These are phyloP conservation scores for Talaromyces proteolyticus DNA, from an alignment of 495 filamentous ascomycete species.

Conservation along the genomic window DNA sequence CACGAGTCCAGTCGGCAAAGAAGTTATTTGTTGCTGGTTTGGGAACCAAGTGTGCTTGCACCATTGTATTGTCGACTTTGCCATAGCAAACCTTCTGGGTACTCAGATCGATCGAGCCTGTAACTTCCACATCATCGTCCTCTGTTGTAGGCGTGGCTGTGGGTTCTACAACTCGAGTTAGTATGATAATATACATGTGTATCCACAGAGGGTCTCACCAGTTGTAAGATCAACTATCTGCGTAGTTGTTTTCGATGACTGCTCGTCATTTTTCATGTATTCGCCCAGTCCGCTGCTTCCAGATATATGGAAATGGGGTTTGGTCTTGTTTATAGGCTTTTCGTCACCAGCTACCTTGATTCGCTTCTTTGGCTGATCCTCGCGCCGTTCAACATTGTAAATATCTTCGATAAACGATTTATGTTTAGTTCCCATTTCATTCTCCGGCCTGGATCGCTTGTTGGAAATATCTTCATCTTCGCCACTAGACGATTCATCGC, in stretches of 20 bases:
- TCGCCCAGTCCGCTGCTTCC: conserved; percentile 54
- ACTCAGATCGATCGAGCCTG: conserved; percentile 35
- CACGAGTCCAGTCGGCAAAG: conserved; percentile 19
- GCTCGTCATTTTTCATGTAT: conserved; percentile 52
- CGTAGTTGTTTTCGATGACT: conserved; percentile 19
- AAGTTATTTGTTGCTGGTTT: conserved; percentile 52
- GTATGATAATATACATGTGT: background rate
- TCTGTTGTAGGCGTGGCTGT: background rate
- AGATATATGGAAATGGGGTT: conserved; percentile 31
- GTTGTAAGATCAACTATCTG: conserved; percentile 58
- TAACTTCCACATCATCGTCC: conserved; percentile 39
- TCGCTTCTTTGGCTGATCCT: conserved; percentile 57
- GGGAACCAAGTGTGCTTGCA: conserved; percentile 65
- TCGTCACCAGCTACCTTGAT: conserved; percentile 22
- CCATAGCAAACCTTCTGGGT: conserved; percentile 79
- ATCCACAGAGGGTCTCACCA: conserved; percentile 30
- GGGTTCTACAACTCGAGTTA: background rate
- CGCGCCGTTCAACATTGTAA: conserved; percentile 64
- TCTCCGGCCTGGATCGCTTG: conserved; percentile 21
- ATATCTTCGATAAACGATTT: conserved; percentile 56
- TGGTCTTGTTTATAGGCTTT: conserved; percentile 32
- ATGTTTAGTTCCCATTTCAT: conserved; percentile 16
- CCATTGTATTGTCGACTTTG: conserved; percentile 59
- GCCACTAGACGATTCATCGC: conserved; percentile 8
- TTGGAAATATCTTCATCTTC: conserved; percentile 21